phyloP scores from a whole-genome alignment of 805 yeast genomes.

The Cyberlindnera veronae region DNA sequence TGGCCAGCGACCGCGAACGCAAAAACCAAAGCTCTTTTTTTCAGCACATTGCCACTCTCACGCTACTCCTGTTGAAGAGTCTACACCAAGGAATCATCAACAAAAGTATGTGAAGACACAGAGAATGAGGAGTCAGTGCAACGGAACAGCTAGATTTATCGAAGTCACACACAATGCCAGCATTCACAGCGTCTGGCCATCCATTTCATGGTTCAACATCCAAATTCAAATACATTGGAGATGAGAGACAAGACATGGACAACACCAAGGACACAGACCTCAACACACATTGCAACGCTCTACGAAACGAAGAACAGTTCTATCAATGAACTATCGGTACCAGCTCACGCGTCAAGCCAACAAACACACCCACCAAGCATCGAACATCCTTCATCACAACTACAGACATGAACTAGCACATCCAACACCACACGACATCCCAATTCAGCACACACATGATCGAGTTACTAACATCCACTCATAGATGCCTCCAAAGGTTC shows the following conservation, averaged over 20 bases:
- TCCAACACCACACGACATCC: not conserved
- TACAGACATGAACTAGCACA: not conserved
- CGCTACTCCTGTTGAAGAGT: slow-evolving; percentile 1
- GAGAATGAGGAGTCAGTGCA: not conserved
- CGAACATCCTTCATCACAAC: not conserved
- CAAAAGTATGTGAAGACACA: slow-evolving; percentile 15
- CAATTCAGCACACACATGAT: not conserved
- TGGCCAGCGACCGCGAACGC: too few species aligned
- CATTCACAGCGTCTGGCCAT: too few species aligned
- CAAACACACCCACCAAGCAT: not conserved
- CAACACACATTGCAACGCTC: not conserved
- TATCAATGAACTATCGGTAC: not conserved
- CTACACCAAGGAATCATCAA: slow-evolving; percentile 18
- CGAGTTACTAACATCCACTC: slow-evolving; percentile 21
- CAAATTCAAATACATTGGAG: too few species aligned
- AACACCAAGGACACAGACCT: not conserved
- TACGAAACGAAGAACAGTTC: not conserved
- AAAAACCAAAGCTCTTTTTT: slow-evolving; percentile 13
- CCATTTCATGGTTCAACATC: too few species aligned
- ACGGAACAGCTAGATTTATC: too few species aligned
- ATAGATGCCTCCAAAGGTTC: slow-evolving; percentile 98
- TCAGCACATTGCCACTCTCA: slow-evolving; percentile 3
- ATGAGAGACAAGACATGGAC: not conserved
- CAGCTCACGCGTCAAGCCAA: not conserved
- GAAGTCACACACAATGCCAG: too few species aligned